These are phyloP conservation scores for Paramecium caudatum DNA, from an alignment of 73 alveolate genomes.

Conservation along the genomic window DNA sequence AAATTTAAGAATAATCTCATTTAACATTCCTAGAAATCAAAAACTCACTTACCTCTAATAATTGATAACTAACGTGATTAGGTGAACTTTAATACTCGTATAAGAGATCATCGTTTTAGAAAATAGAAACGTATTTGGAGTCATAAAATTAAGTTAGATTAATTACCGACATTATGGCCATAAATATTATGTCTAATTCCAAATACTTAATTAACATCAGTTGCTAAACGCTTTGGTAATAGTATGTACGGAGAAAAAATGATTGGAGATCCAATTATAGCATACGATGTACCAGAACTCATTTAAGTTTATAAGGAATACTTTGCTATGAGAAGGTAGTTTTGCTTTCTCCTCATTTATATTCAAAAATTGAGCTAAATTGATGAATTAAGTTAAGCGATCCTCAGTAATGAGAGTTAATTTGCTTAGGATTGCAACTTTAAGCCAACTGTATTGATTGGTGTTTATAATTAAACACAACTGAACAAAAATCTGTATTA, in stretches of 20 bases:
- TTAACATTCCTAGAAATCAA: neutral
- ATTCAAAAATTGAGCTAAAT: neutral
- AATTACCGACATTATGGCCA: neutral
- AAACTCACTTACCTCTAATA: neutral
- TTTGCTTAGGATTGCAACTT: neutral
- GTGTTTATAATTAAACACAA: conserved; percentile 6
- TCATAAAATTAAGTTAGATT: neutral
- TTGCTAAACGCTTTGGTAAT: conserved; percentile 1
- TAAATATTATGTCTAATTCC: neutral
- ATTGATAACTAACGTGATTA: neutral
- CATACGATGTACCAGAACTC: neutral
- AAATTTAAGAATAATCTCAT: neutral
- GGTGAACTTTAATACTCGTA: neutral
- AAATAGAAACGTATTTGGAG: neutral
- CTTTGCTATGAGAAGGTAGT: neutral
- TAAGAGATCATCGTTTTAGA: neutral
- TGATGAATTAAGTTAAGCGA: neutral
- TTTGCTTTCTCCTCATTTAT: conserved; percentile 12
- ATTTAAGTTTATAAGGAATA: neutral
- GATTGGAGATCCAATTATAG: conserved; percentile 4
- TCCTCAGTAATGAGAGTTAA: neutral
- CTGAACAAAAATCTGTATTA: conserved; percentile 9
- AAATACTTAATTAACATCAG: neutral
- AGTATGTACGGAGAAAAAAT: neutral
- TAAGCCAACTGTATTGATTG: conserved; percentile 28